These are phyloP conservation scores for Xylaria intraflava DNA, from an alignment of 495 filamentous ascomycete genomes.

Conservation along the genomic window DNA sequence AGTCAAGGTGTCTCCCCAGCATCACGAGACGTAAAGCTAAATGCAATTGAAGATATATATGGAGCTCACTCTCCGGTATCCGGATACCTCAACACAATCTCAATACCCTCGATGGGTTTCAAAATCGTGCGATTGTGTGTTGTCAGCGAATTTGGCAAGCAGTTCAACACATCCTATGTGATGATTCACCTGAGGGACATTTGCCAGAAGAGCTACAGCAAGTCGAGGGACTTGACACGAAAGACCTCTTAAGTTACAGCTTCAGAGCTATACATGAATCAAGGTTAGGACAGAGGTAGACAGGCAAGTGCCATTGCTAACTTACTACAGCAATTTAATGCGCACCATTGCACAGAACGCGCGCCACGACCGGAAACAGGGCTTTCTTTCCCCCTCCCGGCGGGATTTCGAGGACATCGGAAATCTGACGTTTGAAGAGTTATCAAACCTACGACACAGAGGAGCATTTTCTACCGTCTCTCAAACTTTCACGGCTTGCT, in stretches of 20 bases:
- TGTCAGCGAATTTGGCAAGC: conserved; percentile 65
- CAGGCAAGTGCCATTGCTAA: conserved; percentile 14
- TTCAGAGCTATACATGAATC: conserved; percentile 91
- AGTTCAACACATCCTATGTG: conserved; percentile 71
- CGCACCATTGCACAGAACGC: conserved; percentile 47
- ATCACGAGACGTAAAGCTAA: conserved; percentile 11
- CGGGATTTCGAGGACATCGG: conserved; percentile 54
- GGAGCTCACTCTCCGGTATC: conserved; percentile 33
- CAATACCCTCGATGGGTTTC: conserved; percentile 35
- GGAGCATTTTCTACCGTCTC: conserved; percentile 93
- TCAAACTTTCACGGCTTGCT: conserved; percentile 76
- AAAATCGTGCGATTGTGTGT: conserved; percentile 49
- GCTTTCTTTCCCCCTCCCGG: conserved; percentile 30
- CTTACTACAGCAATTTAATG: conserved; percentile 43
- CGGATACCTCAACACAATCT: conserved; percentile 30
- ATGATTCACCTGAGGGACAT: conserved; percentile 87
- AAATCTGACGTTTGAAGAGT: conserved; percentile 66
- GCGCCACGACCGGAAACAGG: conserved; percentile 22
- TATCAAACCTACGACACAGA: conserved; percentile 77
- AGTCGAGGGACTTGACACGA: conserved; percentile 63
- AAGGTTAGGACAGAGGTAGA: conserved; percentile 47
- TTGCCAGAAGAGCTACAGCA: conserved; percentile 65
- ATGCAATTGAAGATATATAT: conserved; percentile 30
- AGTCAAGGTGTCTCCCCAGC: neutral
- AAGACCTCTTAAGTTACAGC: conserved; percentile 84